Evolutionary conservation across 805 yeast species (phyloP).

Genomic region (Lachancea lanzarotensis): DNA sequence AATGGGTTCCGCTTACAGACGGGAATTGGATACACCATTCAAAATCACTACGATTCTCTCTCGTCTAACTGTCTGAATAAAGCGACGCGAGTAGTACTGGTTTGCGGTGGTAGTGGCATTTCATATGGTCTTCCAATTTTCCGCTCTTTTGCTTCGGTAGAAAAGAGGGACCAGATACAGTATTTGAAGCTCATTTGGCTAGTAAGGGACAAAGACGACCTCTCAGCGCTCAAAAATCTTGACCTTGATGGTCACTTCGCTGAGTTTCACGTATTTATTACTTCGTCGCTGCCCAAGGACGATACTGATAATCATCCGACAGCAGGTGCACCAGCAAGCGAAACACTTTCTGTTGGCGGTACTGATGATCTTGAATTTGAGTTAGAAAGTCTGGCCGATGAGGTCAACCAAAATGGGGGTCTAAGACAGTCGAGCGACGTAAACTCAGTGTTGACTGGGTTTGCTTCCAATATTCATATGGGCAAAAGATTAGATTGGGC

Average conservation of each 20-base stretch:
- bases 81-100: constrained; percentile 44
- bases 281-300: constrained; percentile 8
- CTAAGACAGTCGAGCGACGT: constrained; percentile 4
- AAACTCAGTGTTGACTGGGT: constrained; percentile 4
- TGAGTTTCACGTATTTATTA: constrained; percentile 9
- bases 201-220: constrained; percentile 40
- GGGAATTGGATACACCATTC: constrained; percentile 34
- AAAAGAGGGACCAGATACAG: constrained; percentile 18
- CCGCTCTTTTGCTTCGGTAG: constrained; percentile 32
- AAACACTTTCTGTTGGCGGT: not conserved
- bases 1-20: constrained; percentile 30
- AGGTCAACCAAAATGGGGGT: constrained; percentile 17
- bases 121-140: constrained; percentile 54
- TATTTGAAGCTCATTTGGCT: constrained; percentile 50
- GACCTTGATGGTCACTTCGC: not conserved
- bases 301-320: constrained; percentile 1
- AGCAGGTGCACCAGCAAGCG: not conserved
- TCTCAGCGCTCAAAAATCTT: constrained; percentile 36
- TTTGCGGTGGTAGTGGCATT: constrained; percentile 72
- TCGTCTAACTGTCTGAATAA: constrained; percentile 40
- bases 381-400: constrained; percentile 12
- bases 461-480: constrained; percentile 14
- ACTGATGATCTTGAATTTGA: constrained; percentile 17
- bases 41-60: constrained; percentile 38
- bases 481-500: constrained; percentile 27